phyloP scores from a whole-genome alignment of 768 basidiomycete genomes.

The Lactarius trivialis region DNA sequence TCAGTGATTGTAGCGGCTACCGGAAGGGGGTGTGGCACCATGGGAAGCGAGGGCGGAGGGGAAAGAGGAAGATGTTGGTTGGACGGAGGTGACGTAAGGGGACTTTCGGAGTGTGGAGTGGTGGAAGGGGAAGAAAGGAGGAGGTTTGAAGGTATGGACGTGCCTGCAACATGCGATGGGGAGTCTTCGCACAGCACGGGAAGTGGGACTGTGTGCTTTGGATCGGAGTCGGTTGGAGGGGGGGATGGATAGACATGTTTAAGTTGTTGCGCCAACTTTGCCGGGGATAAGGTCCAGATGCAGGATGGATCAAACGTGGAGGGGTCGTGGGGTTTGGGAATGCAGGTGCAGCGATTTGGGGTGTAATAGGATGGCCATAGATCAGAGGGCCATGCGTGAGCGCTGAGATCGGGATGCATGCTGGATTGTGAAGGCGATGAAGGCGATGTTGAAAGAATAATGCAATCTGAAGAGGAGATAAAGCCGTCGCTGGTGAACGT shows the following conservation, averaged over 20 bases:
- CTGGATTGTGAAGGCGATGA: constrained; percentile 7
- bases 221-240: constrained; percentile 23
- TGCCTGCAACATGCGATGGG: constrained; percentile 2
- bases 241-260: constrained; percentile 23
- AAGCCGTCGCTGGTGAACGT: constrained; percentile 14
- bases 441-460: constrained; percentile 10
- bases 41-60: constrained; percentile 22
- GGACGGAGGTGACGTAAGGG: constrained; percentile 17
- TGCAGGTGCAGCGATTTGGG: constrained; percentile 16
- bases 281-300: neutral
- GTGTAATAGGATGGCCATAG: constrained; percentile 14
- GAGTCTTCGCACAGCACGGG: constrained; percentile 16
- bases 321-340: constrained; percentile 17
- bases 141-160: constrained; percentile 1
- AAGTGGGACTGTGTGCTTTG: constrained; percentile 24
- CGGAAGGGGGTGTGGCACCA: constrained; percentile 19
- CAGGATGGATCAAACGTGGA: constrained; percentile 16
- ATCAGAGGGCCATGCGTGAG: constrained; percentile 10
- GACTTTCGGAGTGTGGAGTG: neutral
- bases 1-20: constrained; percentile 1
- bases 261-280: constrained; percentile 1
- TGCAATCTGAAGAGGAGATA: neutral
- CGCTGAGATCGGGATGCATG: constrained; percentile 10
- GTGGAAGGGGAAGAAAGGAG: neutral
- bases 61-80: constrained; percentile 17